Evolutionary conservation across 1,284 basidiomycete species (phyloP).

Genomic region (Ustilago nuda): DNA sequence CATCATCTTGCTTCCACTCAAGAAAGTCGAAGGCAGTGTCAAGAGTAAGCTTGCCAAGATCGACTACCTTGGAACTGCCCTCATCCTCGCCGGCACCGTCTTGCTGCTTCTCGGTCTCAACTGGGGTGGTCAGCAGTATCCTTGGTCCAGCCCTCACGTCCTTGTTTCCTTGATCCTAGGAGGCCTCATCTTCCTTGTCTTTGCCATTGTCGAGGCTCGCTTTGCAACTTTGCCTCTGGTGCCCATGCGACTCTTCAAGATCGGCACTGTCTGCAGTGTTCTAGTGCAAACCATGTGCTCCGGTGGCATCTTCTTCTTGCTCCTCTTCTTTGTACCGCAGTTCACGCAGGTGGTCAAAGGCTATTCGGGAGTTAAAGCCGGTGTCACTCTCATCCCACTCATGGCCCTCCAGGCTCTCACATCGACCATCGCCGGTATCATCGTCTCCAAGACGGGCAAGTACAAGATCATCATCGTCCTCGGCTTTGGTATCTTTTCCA

Average conservation of each 20-base stretch:
- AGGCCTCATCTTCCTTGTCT: constrained; percentile 73
- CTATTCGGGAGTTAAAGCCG: constrained; percentile 75
- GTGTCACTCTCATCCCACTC: constrained; percentile 77
- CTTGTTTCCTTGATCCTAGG: constrained; percentile 75
- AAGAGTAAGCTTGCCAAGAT: constrained; percentile 43
- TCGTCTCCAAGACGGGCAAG: constrained; percentile 77
- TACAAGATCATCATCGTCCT: constrained; percentile 77
- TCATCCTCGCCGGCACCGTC: constrained; percentile 43
- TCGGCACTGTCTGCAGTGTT: constrained; percentile 77
- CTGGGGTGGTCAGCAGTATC: constrained; percentile 72
- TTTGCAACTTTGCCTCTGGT: constrained; percentile 75
- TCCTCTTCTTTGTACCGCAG: constrained; percentile 75
- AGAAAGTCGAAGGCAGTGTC: constrained; percentile 46
- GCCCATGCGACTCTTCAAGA: constrained; percentile 76
- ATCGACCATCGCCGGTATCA: constrained; percentile 73
- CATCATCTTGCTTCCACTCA: constrained; percentile 48
- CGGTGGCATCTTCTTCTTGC: constrained; percentile 62
- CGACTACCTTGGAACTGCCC: constrained; percentile 41
- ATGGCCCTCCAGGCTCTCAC: constrained; percentile 73
- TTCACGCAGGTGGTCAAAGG: constrained; percentile 80
- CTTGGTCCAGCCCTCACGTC: constrained; percentile 68
- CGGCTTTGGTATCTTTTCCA: constrained; percentile 73
- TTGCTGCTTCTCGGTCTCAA: constrained; percentile 75
- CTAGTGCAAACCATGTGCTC: constrained; percentile 71
- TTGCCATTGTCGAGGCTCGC: constrained; percentile 80